phyloP scores from a whole-genome alignment of 78 protist genomes.

The Dictyostelium brefeldianum region DNA sequence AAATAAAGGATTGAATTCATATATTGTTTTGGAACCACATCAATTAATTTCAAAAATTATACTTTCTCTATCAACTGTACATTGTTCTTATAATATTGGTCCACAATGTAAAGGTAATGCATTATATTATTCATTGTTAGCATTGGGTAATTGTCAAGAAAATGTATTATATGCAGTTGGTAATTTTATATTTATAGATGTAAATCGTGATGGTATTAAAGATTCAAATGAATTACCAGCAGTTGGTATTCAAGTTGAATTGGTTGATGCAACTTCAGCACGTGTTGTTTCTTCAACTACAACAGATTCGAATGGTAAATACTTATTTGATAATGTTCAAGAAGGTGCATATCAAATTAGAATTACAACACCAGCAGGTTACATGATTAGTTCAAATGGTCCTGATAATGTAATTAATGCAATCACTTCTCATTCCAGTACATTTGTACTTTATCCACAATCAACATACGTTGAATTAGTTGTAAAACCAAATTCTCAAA shows the following conservation, averaged over 20 bases:
- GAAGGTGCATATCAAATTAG: constrained; percentile 16
- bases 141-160: constrained; percentile 7
- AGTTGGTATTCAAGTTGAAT: background rate
- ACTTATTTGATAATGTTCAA: constrained; percentile 27
- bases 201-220: constrained; percentile 23
- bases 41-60: constrained; percentile 9
- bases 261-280: background rate
- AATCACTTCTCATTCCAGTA: background rate
- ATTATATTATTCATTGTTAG: constrained; percentile 36
- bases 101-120: constrained; percentile 28
- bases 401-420: constrained; percentile 14
- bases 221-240: background rate
- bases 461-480: background rate
- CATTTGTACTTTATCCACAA: background rate
- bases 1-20: constrained; percentile 12
- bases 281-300: background rate
- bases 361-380: background rate
- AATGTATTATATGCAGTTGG: constrained; percentile 20
- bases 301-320: constrained; percentile 34
- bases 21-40: constrained; percentile 35
- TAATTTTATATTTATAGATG: constrained; percentile 1
- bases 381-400: background rate
- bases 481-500: background rate
- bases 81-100: background rate
- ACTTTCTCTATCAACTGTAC: background rate